Base-by-base conservation (phyloP, 805 yeast genomes). In the Lachancea kluyveri region DNA sequence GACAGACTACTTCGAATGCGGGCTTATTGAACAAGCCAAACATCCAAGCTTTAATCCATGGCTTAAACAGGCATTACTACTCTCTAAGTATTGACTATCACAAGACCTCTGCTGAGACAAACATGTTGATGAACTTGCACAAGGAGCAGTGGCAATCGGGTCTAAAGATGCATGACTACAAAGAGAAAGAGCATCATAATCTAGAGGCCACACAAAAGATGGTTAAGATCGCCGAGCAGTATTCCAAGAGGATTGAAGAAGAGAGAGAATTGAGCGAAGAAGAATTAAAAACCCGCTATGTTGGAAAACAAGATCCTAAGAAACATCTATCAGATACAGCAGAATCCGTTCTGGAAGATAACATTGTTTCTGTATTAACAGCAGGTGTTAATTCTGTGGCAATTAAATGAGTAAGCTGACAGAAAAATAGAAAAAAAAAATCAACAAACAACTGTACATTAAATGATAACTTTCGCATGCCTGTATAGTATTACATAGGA, bases 221-320 rank as follows among this genome's bases (percentile, higher is more conserved):
- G 82, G 95, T 88, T 30, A 84, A 78, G 59, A 81, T 92, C 43
- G 95, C 97, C 9, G 79, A 79, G 46, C 82, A 78, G 45, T 92
- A 92, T 59, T 85, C 90, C 21, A 80, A 79, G 54, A 75, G 97
- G 54, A 88, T 94, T 31, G 63, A 80, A 46, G 97, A 94, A 60
- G 98, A 92, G 58, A 82, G 81, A 56, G 95, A 84, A 43, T 67
- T 92, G 45, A 67, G 77, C 27, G 94, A 83, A 50, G 95, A 85
- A 24, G 92, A 88, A 59, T 72, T 90, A 46, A 86, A 85, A 60
- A 90, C 96, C 6, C 78, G 98, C 56, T 94, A 90, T 53, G 96
- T 92, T 21, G 99, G 99, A 48, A 88, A 86, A 57, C 96, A 90
- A 62, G 98, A 92, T 60, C 99, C 99, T 24, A 92, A 94, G 76